Evolutionary conservation across 345 rosid species (phyloP), one percentile per base, ranked within the genome.

Genomic region (Erodium maritimum): DNA sequence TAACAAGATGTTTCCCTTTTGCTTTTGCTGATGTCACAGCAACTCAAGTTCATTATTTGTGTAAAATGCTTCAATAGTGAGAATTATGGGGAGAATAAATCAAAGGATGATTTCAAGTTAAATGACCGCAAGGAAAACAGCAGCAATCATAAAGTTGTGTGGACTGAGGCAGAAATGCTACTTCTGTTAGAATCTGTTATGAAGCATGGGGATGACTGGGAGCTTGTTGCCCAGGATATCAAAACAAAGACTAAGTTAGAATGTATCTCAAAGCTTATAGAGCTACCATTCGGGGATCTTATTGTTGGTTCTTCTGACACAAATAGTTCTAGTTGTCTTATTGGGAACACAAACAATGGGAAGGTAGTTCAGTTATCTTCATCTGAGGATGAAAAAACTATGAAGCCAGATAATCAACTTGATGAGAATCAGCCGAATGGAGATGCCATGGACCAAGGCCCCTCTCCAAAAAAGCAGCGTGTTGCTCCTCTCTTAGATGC

Each of bases 171-270:
- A 33, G 99, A 93, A 80, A 82, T 71, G 61, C 73, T 87, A 51
- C 80, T 77, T 67, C 84, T 93, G 56, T 75, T 93, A 45, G 99
- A 93, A 60, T 82, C 99, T 63, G 79, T 82, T 24, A 65, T 77
- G 66, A 89, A 70, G 74, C 88, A 87, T 62, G 95, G 94, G 42
- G 85, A 89, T 60, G 82, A 93, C 59, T 93, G 99, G 99, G 97
- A 89, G 57, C 88, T 89, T 63, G 86, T 89, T 70, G 87, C 94
- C 8, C 82, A 78, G 69, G 78, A 74, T 73, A 84, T 93, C 68
- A 73, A 74, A 56, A 82, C 87, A 19, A 93, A 87, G 82, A 79
- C 70, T 52, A 87, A 81, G 67, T 71, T 81, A 1, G 96, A 89
- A 58, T 93, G 99, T 65, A 83, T 93, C 64, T 58, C 87, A 12